Base-by-base conservation (phyloP, 306 rosid genomes). In the Quercus rubra region DNA sequence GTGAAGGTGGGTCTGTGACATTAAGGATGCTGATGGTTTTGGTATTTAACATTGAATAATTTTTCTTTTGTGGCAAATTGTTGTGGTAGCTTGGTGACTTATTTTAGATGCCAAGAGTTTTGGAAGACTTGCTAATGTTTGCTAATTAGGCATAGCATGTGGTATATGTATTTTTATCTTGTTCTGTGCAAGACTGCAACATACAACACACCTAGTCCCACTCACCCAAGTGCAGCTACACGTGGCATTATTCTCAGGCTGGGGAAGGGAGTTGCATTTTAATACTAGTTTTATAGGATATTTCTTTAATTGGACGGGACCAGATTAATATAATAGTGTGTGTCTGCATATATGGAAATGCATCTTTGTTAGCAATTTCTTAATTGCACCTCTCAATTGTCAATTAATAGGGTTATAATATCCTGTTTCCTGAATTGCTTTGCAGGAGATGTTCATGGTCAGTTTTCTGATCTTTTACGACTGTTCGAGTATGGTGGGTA, bases 371-470 rank as follows among this genome's bases (percentile, higher is more conserved):
- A 49, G 54, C 54, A 10, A 49, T 49, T 49, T 49, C 54, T 49
- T 49, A 49, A 49, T 49, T 49, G 17, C 54, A 49, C 54, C 54
- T 49, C 17, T 49, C 17, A 49, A 13, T 49, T 49, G 54, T 49
- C 15, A 12, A 62, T 27, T 14, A 11, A 23, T 62, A 62, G 68
- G 33, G n/a, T 27, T 27, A 1, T 62, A 13, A 62, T 27, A 13
- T 62, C 25, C n/a, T 62, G 33, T 74, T 67, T 81, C 59, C 70
- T 13, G 43, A 57, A 3, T 52, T 85, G 70, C 28, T 76, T 86
- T 85, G 70, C 87, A 90, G 95, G 95, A 71, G 97, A 92, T 85
- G 88, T 90, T 84, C 97, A 92, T 41, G 94, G 97, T 73, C 97
- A 92, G 82, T 92, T 66, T 83, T 92, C 97, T 41, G 97, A 92